Conservation (phyloP, 2,329 filamentous ascomycete species). For the Aureobasidium sp. region DNA sequence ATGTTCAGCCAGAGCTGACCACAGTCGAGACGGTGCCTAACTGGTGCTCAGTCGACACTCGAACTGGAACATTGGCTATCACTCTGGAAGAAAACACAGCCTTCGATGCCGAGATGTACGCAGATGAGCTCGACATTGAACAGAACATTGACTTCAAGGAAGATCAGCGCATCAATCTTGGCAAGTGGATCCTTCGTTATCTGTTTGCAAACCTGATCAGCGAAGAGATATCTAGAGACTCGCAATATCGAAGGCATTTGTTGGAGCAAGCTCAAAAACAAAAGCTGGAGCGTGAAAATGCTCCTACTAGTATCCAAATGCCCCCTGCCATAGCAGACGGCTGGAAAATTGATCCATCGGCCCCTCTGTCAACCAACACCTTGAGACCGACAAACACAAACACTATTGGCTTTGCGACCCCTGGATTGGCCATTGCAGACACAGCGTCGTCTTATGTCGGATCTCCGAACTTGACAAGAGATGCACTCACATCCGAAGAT, state of each 20-base stretch:
- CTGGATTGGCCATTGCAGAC: constrained; percentile 64
- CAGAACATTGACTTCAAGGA: constrained; percentile 76
- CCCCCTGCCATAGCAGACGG: constrained; percentile 39
- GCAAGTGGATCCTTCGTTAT: constrained; percentile 92
- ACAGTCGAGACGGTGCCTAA: constrained; percentile 83
- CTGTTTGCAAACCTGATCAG: constrained; percentile 84
- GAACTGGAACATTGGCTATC: constrained; percentile 84
- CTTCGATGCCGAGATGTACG: constrained; percentile 96
- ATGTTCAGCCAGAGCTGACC: constrained; percentile 79
- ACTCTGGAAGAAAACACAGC: constrained; percentile 90
- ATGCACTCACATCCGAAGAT: constrained; percentile 34
- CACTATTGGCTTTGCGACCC: constrained; percentile 53
- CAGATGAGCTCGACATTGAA: constrained; percentile 71
- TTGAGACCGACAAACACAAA: constrained; percentile 53
- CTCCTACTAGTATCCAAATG: constrained; percentile 53
- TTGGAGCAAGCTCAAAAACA: constrained; percentile 53
- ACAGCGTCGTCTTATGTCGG: constrained; percentile 33
- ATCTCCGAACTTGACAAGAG: constrained; percentile 24
- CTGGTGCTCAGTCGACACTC: constrained; percentile 92
- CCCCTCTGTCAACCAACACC: constrained; percentile 39
- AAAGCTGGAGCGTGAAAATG: constrained; percentile 45
- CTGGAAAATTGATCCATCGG: constrained; percentile 32
- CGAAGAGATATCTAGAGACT: constrained; percentile 79
- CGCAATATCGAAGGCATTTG: constrained; percentile 59
- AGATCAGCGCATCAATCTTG: constrained; percentile 92